Percentiles rank a stretch among this genome's conserved stretches.
Evolutionary conservation across 192 early-diverging fungal genomes (phyloP).

Genomic region (Coemansia sp.): DNA sequence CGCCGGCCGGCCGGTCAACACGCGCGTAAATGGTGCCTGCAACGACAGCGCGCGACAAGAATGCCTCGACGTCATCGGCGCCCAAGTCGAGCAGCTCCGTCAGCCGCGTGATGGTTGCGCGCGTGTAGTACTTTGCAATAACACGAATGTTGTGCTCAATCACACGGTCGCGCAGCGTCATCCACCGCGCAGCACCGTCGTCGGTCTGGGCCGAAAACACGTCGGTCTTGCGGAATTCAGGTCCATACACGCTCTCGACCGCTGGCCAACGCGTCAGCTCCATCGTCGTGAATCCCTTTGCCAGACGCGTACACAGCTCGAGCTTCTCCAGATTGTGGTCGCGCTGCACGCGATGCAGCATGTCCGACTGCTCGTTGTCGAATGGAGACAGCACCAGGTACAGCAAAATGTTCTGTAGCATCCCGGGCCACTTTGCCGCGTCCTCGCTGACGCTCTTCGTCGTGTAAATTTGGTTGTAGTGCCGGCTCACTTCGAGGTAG

Average conservation of each 20-base stretch:
- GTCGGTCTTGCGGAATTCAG: conserved; percentile 65
- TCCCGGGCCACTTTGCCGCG: conserved; percentile 68
- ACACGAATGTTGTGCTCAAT: conserved; percentile 99
- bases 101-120: conserved; percentile 80
- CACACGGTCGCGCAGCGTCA: conserved; percentile 86
- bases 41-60: conserved; percentile 90
- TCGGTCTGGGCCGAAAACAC: conserved; percentile 73
- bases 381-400: conserved; percentile 89
- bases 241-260: conserved; percentile 87
- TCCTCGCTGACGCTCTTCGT: conserved; percentile 79
- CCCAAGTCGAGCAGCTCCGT: conserved; percentile 87
- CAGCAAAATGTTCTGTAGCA: conserved; percentile 76
- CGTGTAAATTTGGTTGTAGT: conserved; percentile 88
- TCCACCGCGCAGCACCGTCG: conserved; percentile 74
- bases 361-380: conserved; percentile 94
- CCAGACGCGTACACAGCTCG: conserved; percentile 74
- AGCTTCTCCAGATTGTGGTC: conserved; percentile 80
- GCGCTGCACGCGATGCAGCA: conserved; percentile 80
- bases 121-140: conserved; percentile 92
- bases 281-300: conserved; percentile 83
- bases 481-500: conserved; percentile 88
- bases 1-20: conserved; percentile 88
- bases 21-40: conserved; percentile 93
- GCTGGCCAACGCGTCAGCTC: conserved; percentile 96
- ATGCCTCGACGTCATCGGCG: conserved; percentile 82